Evolutionary conservation across 306 rosid genomes (phyloP), one percentile per base, ranked within the genome.

Genomic region (Corylus heterophylla): DNA sequence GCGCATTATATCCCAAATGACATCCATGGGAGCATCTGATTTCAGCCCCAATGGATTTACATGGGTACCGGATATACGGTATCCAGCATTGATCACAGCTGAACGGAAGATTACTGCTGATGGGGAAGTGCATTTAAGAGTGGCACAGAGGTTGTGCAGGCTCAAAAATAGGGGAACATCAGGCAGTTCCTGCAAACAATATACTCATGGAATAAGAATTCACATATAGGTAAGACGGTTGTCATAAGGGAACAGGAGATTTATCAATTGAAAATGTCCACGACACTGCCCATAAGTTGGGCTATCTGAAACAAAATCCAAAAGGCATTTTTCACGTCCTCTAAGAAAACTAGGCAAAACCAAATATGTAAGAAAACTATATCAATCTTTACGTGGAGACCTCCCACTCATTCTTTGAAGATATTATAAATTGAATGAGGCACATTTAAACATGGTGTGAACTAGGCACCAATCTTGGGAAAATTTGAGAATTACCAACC

Each of bases 1-100:
- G 75, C 98, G 97, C 98, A 95, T 95, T 63, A 95, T 95, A 76
- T 95, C 99, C 98, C 99, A 95, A 86, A 95, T 90, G 75, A 95
- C 92, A 39, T 86, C 91, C 96, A 93, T 93, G 22, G 99, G 99
- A 22, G 98, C 99, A 78, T 95, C 98, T 27, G 98, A 89, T 81
- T 95, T 95, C 78, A 95, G 89, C 74, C 98, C 98, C 80, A 95
- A 47, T 16, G 99, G 98, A 83, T 92, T 89, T 45, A 95, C 98
- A 81, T 95, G 99, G 69, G 99, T 90, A 83, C 98, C 98, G 4
- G 99, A 95, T 64, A 95, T 93, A 72, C 86, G 91, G 77, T 89
- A 93, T 74, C 99, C 99, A 7, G 98, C 99, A 81, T 95, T 93
- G 84, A 93, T 88, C 74, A 93, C 98, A 13, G 99, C 99, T 16